Conservation (phyloP, 2,329 filamentous ascomycete species). For the Kalmusia sp. region DNA sequence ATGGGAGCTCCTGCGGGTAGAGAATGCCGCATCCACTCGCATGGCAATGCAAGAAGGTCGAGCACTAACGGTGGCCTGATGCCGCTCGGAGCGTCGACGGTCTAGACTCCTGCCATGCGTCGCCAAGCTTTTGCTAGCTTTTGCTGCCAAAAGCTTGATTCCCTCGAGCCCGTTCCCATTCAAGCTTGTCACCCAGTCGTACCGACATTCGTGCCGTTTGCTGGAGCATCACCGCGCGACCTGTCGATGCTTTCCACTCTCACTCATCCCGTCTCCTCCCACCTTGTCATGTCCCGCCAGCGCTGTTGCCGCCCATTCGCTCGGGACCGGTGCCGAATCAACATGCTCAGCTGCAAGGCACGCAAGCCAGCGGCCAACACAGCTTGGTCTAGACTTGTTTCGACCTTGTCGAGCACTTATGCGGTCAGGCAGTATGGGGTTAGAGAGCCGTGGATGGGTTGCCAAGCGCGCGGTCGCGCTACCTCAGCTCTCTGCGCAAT, state of each 20-base stretch:
- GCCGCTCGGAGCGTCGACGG: not conserved
- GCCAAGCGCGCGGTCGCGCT: not conserved
- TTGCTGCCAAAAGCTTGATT: slow-evolving; percentile 3
- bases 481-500: not conserved
- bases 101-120: slow-evolving; percentile 3
- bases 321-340: not conserved
- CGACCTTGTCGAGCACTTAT: not conserved
- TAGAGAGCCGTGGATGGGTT: not conserved
- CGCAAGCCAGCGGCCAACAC: not conserved
- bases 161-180: not conserved
- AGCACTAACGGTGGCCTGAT: slow-evolving; percentile 2
- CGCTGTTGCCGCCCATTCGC: too few species aligned
- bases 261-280: not conserved
- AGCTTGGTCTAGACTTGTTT: not conserved
- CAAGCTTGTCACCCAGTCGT: too few species aligned
- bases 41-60: not conserved
- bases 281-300: too few species aligned
- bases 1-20: not conserved
- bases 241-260: not conserved
- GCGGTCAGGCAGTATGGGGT: not conserved
- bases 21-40: not conserved
- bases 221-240: not conserved
- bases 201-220: not conserved
- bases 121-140: slow-evolving; percentile 1
- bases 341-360: not conserved